phyloP scores from a whole-genome alignment of 164 flowering plant genomes.

The Nymphaea colorata region DNA sequence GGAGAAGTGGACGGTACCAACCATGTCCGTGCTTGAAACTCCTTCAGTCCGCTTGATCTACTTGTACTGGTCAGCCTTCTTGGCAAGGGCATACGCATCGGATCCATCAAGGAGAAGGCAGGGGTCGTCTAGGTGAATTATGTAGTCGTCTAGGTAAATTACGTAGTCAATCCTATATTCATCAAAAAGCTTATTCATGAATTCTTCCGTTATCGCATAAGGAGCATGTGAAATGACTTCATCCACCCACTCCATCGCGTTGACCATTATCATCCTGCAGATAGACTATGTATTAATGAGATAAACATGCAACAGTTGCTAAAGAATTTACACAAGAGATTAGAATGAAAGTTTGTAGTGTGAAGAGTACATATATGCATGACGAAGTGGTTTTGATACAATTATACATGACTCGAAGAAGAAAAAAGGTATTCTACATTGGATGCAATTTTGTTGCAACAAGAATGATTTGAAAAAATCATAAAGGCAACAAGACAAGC shows the following conservation, averaged over 20 bases:
- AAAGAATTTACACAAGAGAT: background rate
- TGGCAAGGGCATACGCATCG: slow-evolving; percentile 60
- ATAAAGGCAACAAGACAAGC: background rate
- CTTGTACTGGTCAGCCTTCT: slow-evolving; percentile 60
- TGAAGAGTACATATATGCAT: background rate
- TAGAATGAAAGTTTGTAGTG: background rate
- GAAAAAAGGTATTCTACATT: background rate
- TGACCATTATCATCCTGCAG: slow-evolving; percentile 60
- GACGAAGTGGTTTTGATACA: background rate
- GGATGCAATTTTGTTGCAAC: background rate
- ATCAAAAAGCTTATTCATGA: slow-evolving; percentile 56
- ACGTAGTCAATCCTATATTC: slow-evolving; percentile 65
- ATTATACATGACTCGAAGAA: background rate
- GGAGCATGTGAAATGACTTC: slow-evolving; percentile 73
- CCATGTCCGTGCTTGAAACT: slow-evolving; percentile 64
- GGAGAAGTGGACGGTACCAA: slow-evolving; percentile 27
- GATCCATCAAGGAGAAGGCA: slow-evolving; percentile 60
- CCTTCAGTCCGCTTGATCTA: slow-evolving; percentile 67
- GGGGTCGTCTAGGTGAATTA: slow-evolving; percentile 61
- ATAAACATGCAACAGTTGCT: background rate
- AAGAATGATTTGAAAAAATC: background rate
- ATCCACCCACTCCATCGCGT: slow-evolving; percentile 85
- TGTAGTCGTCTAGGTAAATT: too few relatives aligned
- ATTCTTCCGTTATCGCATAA: slow-evolving; percentile 61
- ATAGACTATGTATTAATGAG: background rate